Evolutionary conservation across 345 rosid genomes (phyloP).

Genomic region (Pelargonium nanum): DNA sequence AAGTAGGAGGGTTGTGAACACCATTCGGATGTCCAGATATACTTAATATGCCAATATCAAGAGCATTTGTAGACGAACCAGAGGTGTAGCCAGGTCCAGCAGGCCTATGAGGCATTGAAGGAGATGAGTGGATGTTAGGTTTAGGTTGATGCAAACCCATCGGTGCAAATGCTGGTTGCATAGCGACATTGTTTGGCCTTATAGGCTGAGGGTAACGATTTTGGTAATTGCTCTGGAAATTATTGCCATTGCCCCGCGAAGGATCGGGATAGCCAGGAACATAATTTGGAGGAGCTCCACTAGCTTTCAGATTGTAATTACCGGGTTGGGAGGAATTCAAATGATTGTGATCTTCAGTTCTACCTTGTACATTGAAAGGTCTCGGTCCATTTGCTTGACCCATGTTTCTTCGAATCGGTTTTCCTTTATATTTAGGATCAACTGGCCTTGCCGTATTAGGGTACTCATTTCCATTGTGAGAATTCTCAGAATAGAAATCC

Average conservation of each 20-base stretch:
- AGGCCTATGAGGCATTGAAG: slow-evolving; percentile 15
- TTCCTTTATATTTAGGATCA: slow-evolving; percentile 23
- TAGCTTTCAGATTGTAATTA: slow-evolving; percentile 6
- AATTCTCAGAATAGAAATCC: slow-evolving; percentile 7
- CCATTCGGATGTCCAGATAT: slow-evolving; percentile 13
- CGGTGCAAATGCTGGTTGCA: slow-evolving; percentile 11
- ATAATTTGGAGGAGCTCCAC: slow-evolving; percentile 9
- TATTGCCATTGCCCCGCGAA: slow-evolving; percentile 17
- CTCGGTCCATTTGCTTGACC: slow-evolving; percentile 12
- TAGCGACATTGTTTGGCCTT: slow-evolving; percentile 16
- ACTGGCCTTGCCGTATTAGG: slow-evolving; percentile 8
- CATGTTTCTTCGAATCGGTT: slow-evolving; percentile 9
- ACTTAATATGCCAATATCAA: slow-evolving; percentile 21
- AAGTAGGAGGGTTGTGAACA: slow-evolving; percentile 11
- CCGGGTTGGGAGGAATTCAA: slow-evolving; percentile 17
- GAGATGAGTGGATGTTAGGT: slow-evolving; percentile 1
- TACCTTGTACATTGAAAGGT: slow-evolving; percentile 10
- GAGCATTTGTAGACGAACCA: slow-evolving; percentile 12
- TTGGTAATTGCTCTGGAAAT: slow-evolving; percentile 9
- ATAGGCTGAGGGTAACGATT: slow-evolving; percentile 11
- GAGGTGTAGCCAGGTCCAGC: slow-evolving; percentile 11
- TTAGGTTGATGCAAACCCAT: slow-evolving; percentile 7
- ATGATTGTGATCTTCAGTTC: slow-evolving; percentile 14
- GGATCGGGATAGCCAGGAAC: slow-evolving; percentile 17
- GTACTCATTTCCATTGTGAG: slow-evolving; percentile 18